Evolutionary conservation across 1,284 basidiomycete genomes (phyloP).

Genomic region (Cryptococcus maquisensis): DNA sequence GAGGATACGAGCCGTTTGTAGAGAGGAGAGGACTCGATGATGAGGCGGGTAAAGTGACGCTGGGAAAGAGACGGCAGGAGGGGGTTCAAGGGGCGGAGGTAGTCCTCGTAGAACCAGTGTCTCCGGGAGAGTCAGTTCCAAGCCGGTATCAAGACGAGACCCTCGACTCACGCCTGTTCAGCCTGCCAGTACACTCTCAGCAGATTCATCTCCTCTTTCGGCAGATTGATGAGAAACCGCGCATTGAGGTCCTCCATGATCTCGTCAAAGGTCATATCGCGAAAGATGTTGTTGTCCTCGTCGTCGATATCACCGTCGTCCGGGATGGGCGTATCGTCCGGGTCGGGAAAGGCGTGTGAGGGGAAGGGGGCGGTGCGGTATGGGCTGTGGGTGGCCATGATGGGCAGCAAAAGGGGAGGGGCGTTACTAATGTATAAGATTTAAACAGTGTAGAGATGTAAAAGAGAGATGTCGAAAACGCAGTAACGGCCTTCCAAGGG

Average conservation of each 20-base stretch:
- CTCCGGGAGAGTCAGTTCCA: conserved; percentile 50
- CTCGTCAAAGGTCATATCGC: conserved; percentile 47
- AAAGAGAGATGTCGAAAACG: background rate
- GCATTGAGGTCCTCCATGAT: conserved; percentile 87
- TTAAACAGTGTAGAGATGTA: conserved; percentile 2
- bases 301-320: conserved; percentile 12
- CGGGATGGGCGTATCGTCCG: background rate
- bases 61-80: conserved; percentile 80
- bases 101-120: conserved; percentile 99
- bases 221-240: conserved; percentile 96
- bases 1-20: conserved; percentile 27
- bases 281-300: conserved; percentile 40
- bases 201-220: conserved; percentile 83
- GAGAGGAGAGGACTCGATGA: conserved; percentile 58
- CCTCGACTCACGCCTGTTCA: conserved; percentile 82
- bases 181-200: conserved; percentile 98
- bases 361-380: background rate
- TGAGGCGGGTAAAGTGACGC: conserved; percentile 89
- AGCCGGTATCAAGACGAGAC: background rate
- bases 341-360: background rate
- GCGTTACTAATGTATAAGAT: background rate
- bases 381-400: background rate
- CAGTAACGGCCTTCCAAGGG: too few relatives aligned
- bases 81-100: conserved; percentile 84
- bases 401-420: conserved; percentile 1